Conservation (phyloP, 306 rosid species). For the Cucumis melo region DNA sequence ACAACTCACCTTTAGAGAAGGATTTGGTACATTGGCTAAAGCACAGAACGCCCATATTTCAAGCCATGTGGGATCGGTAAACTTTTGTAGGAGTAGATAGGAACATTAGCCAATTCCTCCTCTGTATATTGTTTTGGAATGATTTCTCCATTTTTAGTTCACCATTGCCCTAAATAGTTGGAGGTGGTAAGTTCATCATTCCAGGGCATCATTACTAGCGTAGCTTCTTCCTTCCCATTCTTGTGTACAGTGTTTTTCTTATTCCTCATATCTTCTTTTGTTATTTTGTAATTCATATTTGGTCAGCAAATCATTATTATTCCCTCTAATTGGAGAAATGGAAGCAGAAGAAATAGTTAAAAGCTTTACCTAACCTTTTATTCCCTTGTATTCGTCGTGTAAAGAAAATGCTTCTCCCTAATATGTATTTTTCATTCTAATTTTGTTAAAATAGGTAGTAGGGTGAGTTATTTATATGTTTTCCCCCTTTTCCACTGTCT, state of each 20-base stretch:
- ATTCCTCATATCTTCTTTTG: neutral
- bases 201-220: neutral
- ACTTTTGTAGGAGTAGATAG: slow-evolving; percentile 33
- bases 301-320: slow-evolving; percentile 3
- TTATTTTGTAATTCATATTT: slow-evolving; percentile 5
- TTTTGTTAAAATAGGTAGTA: too few relatives aligned
- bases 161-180: slow-evolving; percentile 12
- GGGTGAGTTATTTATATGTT: too few relatives aligned
- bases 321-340: slow-evolving; percentile 9
- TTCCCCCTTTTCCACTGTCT: too few relatives aligned
- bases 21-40: slow-evolving; percentile 95
- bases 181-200: neutral
- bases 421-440: too few relatives aligned
- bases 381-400: neutral
- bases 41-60: slow-evolving; percentile 72
- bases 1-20: slow-evolving; percentile 48
- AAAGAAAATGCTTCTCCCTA: too few relatives aligned
- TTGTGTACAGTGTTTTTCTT: slow-evolving; percentile 8
- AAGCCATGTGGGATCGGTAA: slow-evolving; percentile 77
- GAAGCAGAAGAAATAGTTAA: neutral
- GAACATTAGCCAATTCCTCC: slow-evolving; percentile 15
- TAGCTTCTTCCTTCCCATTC: slow-evolving; percentile 4
- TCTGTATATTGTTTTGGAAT: slow-evolving; percentile 23
- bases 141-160: slow-evolving; percentile 32
- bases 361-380: neutral